Evolutionary conservation across 345 rosid genomes (phyloP).

Genomic region (Eucalyptus regnans): DNA sequence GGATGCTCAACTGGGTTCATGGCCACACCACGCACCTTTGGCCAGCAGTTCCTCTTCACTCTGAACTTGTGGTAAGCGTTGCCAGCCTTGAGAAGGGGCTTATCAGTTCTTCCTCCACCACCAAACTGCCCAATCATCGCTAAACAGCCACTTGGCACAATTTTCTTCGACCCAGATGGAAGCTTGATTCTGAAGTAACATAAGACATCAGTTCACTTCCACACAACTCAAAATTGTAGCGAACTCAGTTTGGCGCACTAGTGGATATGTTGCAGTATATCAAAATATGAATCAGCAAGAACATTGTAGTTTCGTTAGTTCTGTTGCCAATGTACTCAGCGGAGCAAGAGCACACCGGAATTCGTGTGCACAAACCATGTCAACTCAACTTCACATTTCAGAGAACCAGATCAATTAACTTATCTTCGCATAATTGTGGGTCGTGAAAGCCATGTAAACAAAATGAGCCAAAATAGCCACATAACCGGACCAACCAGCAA

Average conservation of each 20-base stretch:
- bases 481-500: background rate
- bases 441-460: background rate
- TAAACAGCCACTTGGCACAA: conserved; percentile 35
- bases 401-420: background rate
- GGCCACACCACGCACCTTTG: conserved; percentile 51
- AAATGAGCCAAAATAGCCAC: background rate
- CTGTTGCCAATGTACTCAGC: background rate
- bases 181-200: conserved; percentile 24
- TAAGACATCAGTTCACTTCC: background rate
- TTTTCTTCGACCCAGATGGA: conserved; percentile 42
- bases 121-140: conserved; percentile 46
- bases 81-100: conserved; percentile 46
- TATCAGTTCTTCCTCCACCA: conserved; percentile 45
- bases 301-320: background rate
- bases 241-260: background rate
- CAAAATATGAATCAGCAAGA: background rate
- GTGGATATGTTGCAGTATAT: background rate
- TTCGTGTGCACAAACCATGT: background rate
- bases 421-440: background rate
- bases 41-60: conserved; percentile 53
- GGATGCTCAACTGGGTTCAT: conserved; percentile 58
- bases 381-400: background rate
- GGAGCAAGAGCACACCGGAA: background rate
- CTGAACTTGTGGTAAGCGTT: conserved; percentile 42
- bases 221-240: background rate